Base-by-base conservation (phyloP, 352 stramenopile species). In the Phytophthora boehmeriae region DNA sequence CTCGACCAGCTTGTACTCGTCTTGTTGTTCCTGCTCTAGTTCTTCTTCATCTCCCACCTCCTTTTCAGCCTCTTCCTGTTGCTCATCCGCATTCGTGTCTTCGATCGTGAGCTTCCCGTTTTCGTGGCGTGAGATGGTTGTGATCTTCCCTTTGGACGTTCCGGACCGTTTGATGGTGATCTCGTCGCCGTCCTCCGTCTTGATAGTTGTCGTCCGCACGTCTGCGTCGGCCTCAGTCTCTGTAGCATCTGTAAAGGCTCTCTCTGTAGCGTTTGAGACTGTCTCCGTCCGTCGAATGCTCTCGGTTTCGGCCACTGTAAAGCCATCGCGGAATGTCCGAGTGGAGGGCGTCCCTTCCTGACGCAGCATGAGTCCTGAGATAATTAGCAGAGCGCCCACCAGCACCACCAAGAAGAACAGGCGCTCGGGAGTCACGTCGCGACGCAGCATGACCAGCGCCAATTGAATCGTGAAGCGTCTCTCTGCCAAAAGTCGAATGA, bases 91-190 rank as follows among this genome's bases (percentile, higher is more conserved):
- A 19, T 32, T 60, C 41, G 38, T 72, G 42, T 69, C 75, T 51
- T 92, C 80, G 49, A 92, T 92, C 52, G 78, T 92, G 59, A 92
- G 86, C 54, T 86, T 89, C 39, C 83, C 83, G 55, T 84, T 78
- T 20, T 92, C 80, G 47, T 92, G 73, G 1, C 76, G 67, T 28
- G 78, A 90, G 38, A 92, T 92, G 25, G 68, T 88, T 17, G 80
- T 92, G 62, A 88, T 73, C 52, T 87, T 86, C 41, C 66, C 62
- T 54, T 89, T 88, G 27, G 75, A 83, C 25, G 64, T 86, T 13
- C 65, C 64, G 1, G 58, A 68, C 22, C 78, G 78, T 53, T 88
- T 89, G 66, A 92, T 92, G 32, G 83, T 92, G 71, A 92, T 90
- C 68, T 90, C 82, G 58, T 92, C 80, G 39, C 82, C 82, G 41